phyloP scores from a whole-genome alignment of 1,284 basidiomycete species.

The Exobasidium rhododendri region DNA sequence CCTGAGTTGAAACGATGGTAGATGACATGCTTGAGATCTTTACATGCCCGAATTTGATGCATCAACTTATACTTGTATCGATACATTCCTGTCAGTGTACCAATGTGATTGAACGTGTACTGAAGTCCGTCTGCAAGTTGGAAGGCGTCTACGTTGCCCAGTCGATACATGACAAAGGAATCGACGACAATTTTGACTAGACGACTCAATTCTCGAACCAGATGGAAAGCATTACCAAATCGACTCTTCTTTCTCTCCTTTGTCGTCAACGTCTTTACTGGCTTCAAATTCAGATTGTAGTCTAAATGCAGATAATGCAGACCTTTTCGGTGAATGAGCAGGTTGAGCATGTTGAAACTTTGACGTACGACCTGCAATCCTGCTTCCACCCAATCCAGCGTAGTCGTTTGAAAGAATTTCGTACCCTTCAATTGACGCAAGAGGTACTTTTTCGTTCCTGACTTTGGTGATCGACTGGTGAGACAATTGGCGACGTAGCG shows the following conservation, averaged over 20 bases:
- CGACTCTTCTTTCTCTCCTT: slow-evolving; percentile 99
- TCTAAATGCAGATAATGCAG: slow-evolving; percentile 90
- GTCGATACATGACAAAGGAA: slow-evolving; percentile 95
- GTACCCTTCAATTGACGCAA: slow-evolving; percentile 95
- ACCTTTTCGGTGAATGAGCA: slow-evolving; percentile 97
- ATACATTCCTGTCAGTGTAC: slow-evolving; percentile 98
- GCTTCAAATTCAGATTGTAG: slow-evolving; percentile 93
- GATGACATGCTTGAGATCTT: slow-evolving; percentile 76
- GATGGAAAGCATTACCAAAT: slow-evolving; percentile 97
- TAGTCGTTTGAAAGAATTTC: slow-evolving; percentile 99
- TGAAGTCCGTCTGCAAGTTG: slow-evolving; percentile 97
- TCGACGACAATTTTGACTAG: slow-evolving; percentile 98
- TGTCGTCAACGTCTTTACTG: slow-evolving; percentile 97
- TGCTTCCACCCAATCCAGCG: slow-evolving; percentile 97
- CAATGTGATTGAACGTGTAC: slow-evolving; percentile 96
- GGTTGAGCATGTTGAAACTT: slow-evolving; percentile 98
- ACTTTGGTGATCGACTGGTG: slow-evolving; percentile 81
- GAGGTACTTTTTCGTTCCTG: slow-evolving; percentile 95
- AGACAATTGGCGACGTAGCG: slow-evolving; percentile 93
- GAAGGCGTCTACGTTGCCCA: slow-evolving; percentile 98
- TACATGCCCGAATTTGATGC: slow-evolving; percentile 98
- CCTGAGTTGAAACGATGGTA: slow-evolving; percentile 99
- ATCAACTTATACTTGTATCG: slow-evolving; percentile 99
- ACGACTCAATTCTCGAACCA: slow-evolving; percentile 94
- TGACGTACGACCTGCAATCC: slow-evolving; percentile 97